Evolutionary conservation across 768 basidiomycete genomes (phyloP), one percentile per base, ranked within the genome.

Genomic region (Wakefieldia striispora): DNA sequence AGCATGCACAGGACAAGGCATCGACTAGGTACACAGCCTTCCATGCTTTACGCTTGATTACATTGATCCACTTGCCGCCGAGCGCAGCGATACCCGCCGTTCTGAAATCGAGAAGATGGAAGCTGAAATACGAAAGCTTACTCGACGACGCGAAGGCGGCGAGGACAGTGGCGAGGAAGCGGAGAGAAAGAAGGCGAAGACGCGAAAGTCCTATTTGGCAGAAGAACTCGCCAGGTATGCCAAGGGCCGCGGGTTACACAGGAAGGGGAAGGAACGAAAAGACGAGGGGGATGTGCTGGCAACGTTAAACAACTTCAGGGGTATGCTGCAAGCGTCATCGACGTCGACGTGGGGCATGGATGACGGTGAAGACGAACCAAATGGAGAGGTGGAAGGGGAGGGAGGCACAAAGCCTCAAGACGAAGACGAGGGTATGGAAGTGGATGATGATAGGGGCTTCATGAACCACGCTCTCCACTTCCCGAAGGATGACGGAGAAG

Each of bases 31-130:
- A 42, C 45, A 37, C 43, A 33, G 40, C 27, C 21, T 45, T 42
- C 58, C 23, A 10, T 20, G 17, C 33, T 26, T 17, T 4, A 33
- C 5, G 0, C 24, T 2, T 14, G 21, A 27, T 10, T 13, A 23
- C 17, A 20, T 43, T 61, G 21, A 51, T 27, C 29, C 33, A 20
- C 27, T 14, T 14, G 6, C 36, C 51, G 42, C 42, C 19, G 5
- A 24, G 31, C 40, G 4, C 50, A 92, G 87, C 45, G 75, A 76
- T 29, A 69, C 78, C 11, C 86, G 88, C 19, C 80, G 85, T 61
- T 74, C 81, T 7, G 84, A 93, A 64, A 90, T 97, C 43, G 85
- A 84, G 57, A 85, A 80, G 59, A 90, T 97, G 84, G 91, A 97
- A 67, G 83, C 82, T 7, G 88, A 92, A 39, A 88, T 97, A 47